Base-by-base conservation (phyloP, 176 grass and related monocot genomes). In the Echinochloa phyllopogon region DNA sequence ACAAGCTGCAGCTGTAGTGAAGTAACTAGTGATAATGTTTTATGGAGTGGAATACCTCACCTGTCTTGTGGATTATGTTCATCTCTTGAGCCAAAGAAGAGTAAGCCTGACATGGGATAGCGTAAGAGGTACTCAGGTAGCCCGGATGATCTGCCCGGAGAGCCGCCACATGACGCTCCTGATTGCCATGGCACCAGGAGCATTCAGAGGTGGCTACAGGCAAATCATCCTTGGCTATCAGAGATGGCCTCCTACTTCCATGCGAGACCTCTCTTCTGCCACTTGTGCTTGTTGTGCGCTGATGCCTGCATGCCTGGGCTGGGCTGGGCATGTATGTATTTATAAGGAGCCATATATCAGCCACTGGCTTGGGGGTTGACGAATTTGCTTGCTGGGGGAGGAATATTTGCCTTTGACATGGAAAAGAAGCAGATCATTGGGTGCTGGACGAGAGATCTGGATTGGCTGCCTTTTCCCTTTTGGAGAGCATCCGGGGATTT, bases 221-320 rank as follows among this genome's bases (percentile, higher is more conserved):
- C 88, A 90, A 86, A 90, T 90, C 88, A 90, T 86, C 77, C 71
- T 86, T 90, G 88, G 88, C 84, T 90, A 74, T 41, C 84, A 3
- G 66, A 90, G 88, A 74, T 67, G 14, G 33, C 23, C 85, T 87
- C 69, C n/a, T 67, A 67, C 69, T 38, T 56, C 69, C 85, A 81
- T 87, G 85, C 24, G 16, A 81, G 59, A 23, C 59, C 69, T 67
- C 77, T 18, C 77, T 57, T 75, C 48, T 75, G 21, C 63, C 15
- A 41, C 1, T 23, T 38, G 83, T 57, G 73, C 23, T 60, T 60
- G 57, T 36, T 57, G 3, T 85, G 82, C 17, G 55, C 60, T 68
- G 73, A 68, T 45, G 49, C 59, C 69, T 44, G 76, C 67, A 53
- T 52, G 76, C 66, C 11, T 44, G 57, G 67, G 68, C 11, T 44